These are phyloP conservation scores for Aspergillus nanangensis DNA, from an alignment of 495 filamentous ascomycete genomes.

Conservation along the genomic window DNA sequence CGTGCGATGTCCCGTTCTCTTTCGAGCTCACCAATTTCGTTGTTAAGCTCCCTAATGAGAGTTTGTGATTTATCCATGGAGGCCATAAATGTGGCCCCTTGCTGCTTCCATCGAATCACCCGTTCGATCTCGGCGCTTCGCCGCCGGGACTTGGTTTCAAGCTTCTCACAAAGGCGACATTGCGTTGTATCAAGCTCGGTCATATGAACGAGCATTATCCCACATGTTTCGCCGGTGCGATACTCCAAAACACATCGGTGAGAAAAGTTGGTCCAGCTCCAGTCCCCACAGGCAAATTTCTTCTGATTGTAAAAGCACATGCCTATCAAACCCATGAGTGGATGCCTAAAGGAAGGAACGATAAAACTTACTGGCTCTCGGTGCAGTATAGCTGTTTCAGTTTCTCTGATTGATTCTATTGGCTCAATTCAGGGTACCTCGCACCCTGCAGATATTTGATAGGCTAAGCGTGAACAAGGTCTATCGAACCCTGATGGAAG, in stretches of 20 bases:
- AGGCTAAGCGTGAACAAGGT: conserved; percentile 28
- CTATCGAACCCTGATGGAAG: conserved; percentile 15
- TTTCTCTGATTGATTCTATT: conserved; percentile 26
- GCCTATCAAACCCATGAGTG: conserved; percentile 37
- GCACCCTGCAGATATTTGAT: conserved; percentile 30
- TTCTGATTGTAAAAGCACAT: conserved; percentile 60
- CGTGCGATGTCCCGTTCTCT: conserved; percentile 35
- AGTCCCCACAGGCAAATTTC: conserved; percentile 71
- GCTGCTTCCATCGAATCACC: conserved; percentile 76
- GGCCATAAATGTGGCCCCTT: conserved; percentile 61
- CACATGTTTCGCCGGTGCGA: conserved; percentile 96
- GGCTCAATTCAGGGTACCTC: conserved; percentile 24
- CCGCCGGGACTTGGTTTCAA: conserved; percentile 80
- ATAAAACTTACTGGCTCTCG: conserved; percentile 33
- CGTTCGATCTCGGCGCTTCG: conserved; percentile 70
- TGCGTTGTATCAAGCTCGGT: conserved; percentile 54
- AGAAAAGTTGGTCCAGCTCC: conserved; percentile 93
- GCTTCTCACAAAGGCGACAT: conserved; percentile 87
- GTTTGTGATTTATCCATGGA: conserved; percentile 74
- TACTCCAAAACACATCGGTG: conserved; percentile 95
- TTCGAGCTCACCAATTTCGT: conserved; percentile 56
- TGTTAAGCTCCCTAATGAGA: conserved; percentile 56
- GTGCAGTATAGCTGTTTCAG: conserved; percentile 34
- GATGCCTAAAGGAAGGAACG: conserved; percentile 13
- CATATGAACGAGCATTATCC: conserved; percentile 82